A percentile compares a stretch with the other conserved stretches of the same genome.
Evolutionary conservation across 2,329 filamentous ascomycete genomes (phyloP).

Genomic region (Tolypocladium pustulatum): DNA sequence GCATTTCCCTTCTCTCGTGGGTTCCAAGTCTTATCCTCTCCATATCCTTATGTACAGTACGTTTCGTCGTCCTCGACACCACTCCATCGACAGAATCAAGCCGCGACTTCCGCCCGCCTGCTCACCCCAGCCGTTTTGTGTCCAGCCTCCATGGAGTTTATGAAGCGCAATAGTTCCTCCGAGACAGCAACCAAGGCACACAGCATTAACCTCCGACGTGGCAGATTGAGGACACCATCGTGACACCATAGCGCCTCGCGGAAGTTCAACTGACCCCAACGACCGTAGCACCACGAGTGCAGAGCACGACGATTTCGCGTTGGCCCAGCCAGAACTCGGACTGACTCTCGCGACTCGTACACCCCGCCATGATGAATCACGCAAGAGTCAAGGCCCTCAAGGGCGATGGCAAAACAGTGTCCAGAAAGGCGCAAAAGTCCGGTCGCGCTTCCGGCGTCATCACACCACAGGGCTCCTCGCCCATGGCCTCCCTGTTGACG

Average conservation of each 20-base stretch:
- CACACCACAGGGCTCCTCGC: constrained; percentile 51
- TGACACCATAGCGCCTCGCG: background rate
- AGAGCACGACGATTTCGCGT: background rate
- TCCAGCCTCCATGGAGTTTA: constrained; percentile 2
- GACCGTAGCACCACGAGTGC: background rate
- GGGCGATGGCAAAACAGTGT: constrained; percentile 62
- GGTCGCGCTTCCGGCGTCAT: constrained; percentile 46
- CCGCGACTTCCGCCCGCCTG: background rate
- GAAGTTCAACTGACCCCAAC: background rate
- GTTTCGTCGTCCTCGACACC: background rate
- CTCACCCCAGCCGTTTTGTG: background rate
- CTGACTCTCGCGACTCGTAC: background rate
- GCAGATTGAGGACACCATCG: background rate
- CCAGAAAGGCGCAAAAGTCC: constrained; percentile 52
- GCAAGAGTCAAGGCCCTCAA: constrained; percentile 56
- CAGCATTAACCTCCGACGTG: background rate
- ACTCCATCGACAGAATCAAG: background rate
- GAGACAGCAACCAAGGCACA: background rate
- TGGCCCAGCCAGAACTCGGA: background rate
- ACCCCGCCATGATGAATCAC: constrained; percentile 50
- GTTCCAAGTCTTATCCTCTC: background rate
- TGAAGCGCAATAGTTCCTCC: background rate
- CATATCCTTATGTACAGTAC: background rate
- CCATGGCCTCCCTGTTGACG: constrained; percentile 43
- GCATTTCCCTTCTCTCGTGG: background rate